Conservation (phyloP, 495 filamentous ascomycete species). For the Lentithecium fluviatile region DNA sequence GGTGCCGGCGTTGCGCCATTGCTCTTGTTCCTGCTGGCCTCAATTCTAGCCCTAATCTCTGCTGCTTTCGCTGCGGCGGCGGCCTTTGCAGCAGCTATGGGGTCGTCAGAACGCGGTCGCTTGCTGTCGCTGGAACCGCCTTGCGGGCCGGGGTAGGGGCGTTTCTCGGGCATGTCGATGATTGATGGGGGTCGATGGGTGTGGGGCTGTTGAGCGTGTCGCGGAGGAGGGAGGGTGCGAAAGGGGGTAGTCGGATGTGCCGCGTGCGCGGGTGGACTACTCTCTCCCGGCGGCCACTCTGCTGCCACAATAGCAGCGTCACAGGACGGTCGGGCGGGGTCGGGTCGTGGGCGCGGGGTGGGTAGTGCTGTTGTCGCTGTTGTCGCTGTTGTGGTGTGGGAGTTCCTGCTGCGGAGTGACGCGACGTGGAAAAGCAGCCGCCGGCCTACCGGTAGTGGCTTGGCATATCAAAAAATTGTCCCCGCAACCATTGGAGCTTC, state of each 20-base stretch:
- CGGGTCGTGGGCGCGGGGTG: no score
- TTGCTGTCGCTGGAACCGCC: slow-evolving; percentile 49
- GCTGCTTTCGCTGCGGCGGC: slow-evolving; percentile 24
- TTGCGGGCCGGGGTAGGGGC: slow-evolving; percentile 55
- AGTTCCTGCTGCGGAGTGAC: background rate
- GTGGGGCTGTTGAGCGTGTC: slow-evolving; percentile 4
- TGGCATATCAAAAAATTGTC: slow-evolving; percentile 25
- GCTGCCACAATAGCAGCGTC: no score
- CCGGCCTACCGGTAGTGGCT: slow-evolving; percentile 5
- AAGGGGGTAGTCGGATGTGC: background rate
- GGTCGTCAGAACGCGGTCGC: slow-evolving; percentile 53
- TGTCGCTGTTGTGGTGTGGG: background rate
- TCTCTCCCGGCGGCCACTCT: no score
- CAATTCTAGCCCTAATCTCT: slow-evolving; percentile 36
- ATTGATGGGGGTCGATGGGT: background rate
- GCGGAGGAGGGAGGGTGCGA: background rate
- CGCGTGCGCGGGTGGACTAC: no score
- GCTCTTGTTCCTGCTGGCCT: slow-evolving; percentile 9
- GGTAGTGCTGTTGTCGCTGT: no score
- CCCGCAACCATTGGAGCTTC: background rate
- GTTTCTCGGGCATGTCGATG: slow-evolving; percentile 58
- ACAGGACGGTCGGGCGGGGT: no score
- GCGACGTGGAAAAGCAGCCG: background rate
- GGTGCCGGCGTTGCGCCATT: slow-evolving; percentile 26
- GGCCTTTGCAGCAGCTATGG: slow-evolving; percentile 21